phyloP scores from a whole-genome alignment of 768 basidiomycete species.

The Hirschioporus abietinus region DNA sequence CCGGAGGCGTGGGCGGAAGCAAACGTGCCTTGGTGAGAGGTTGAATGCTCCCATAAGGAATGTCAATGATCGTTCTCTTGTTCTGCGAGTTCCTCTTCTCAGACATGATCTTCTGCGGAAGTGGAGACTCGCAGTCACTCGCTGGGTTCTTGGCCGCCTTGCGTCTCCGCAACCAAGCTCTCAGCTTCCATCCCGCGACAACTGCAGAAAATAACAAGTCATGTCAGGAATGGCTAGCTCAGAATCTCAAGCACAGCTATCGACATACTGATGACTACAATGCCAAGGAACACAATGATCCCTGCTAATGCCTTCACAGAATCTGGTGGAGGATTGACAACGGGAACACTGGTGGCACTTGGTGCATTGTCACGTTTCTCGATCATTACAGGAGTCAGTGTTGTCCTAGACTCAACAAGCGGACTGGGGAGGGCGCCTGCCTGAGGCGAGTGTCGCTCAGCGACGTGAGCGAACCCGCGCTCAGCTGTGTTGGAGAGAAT shows the following conservation, averaged over 20 bases:
- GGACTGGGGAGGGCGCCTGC: background rate
- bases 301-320: constrained; percentile 22
- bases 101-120: background rate
- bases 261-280: constrained; percentile 19
- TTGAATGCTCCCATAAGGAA: background rate
- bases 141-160: background rate
- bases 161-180: constrained; percentile 6
- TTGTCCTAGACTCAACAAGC: constrained; percentile 1
- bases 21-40: constrained; percentile 10
- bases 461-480: constrained; percentile 13
- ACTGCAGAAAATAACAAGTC: constrained; percentile 12
- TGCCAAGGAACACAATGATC: constrained; percentile 23
- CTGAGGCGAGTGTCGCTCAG: constrained; percentile 5
- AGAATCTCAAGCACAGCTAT: background rate
- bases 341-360: constrained; percentile 4
- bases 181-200: constrained; percentile 8
- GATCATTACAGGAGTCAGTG: constrained; percentile 1
- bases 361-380: background rate
- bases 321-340: constrained; percentile 14
- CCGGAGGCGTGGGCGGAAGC: constrained; percentile 23
- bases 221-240: background rate
- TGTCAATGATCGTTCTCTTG: constrained; percentile 5
- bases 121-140: background rate
- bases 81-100: constrained; percentile 1
- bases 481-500: constrained; percentile 1